A percentile compares a stretch with the other conserved stretches of the same genome.
Conservation (phyloP, 768 basidiomycete species). For the Ephemerocybe angulata region DNA sequence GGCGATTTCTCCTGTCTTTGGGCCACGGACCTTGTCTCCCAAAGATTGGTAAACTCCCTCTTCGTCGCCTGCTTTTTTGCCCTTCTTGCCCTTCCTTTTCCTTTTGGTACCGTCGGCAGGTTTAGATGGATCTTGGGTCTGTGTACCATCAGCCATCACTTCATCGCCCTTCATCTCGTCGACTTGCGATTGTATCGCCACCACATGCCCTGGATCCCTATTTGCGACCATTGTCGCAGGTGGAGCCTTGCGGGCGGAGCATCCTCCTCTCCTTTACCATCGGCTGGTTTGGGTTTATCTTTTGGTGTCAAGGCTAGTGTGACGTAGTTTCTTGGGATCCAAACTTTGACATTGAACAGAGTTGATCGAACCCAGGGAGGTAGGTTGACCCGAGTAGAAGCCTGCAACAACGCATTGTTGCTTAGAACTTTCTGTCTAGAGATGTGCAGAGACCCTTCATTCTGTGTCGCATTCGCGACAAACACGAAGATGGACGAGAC, state of each 20-base stretch:
- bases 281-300: not conserved
- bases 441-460: slow-evolving; percentile 66
- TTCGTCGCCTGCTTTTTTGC: slow-evolving; percentile 26
- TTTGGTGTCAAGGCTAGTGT: slow-evolving; percentile 1
- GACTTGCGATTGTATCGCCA: slow-evolving; percentile 5
- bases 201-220: too few relatives aligned
- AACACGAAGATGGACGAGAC: slow-evolving; percentile 72
- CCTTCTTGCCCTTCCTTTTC: slow-evolving; percentile 36
- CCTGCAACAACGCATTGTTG: slow-evolving; percentile 61
- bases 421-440: slow-evolving; percentile 69
- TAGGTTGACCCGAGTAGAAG: slow-evolving; percentile 55
- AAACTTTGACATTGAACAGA: slow-evolving; percentile 61
- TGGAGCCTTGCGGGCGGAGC: not conserved
- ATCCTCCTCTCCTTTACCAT: not conserved
- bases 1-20: too few relatives aligned
- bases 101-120: slow-evolving; percentile 7
- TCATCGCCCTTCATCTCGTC: not conserved
- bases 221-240: not conserved
- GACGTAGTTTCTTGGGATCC: slow-evolving; percentile 15
- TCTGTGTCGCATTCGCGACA: slow-evolving; percentile 58
- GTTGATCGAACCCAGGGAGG: slow-evolving; percentile 72
- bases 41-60: slow-evolving; percentile 40
- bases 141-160: not conserved
- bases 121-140: not conserved
- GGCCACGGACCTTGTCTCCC: slow-evolving; percentile 75